These are phyloP conservation scores for Erythrophleum fordii DNA, from an alignment of 306 rosid genomes.

Conservation along the genomic window DNA sequence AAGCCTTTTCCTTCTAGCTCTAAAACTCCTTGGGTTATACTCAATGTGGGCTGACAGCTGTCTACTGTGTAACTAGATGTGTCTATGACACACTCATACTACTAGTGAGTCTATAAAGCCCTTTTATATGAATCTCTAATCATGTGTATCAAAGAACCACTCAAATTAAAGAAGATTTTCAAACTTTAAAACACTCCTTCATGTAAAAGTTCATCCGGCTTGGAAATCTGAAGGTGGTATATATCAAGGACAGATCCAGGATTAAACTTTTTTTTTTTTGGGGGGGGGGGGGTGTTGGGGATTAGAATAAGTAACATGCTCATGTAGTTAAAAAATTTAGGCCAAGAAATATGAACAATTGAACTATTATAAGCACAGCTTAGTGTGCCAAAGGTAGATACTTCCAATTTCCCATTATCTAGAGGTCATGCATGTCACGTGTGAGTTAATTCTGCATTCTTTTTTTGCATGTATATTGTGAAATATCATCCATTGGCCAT, in stretches of 20 bases:
- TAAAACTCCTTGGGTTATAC: conserved; percentile 1
- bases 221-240: conserved; percentile 3
- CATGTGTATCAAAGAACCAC: not conserved
- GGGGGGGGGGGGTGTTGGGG: too few relatives aligned
- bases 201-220: conserved; percentile 7
- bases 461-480: too few relatives aligned
- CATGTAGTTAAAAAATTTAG: too few relatives aligned
- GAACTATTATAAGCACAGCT: too few relatives aligned
- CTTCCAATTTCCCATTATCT: too few relatives aligned
- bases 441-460: too few relatives aligned
- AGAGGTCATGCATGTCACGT: too few relatives aligned
- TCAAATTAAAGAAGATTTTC: not conserved
- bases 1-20: not conserved
- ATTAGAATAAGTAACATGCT: too few relatives aligned
- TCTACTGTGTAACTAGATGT: not conserved
- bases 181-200: not conserved
- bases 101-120: not conserved
- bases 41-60: not conserved
- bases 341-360: too few relatives aligned
- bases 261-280: too few relatives aligned
- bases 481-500: too few relatives aligned
- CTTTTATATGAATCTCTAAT: not conserved
- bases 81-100: not conserved
- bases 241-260: not conserved
- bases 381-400: too few relatives aligned